Percentiles rank a stretch among this genome's conserved stretches.
phyloP scores from a whole-genome alignment of 78 protist species.

The Polysphondylium violaceum region DNA sequence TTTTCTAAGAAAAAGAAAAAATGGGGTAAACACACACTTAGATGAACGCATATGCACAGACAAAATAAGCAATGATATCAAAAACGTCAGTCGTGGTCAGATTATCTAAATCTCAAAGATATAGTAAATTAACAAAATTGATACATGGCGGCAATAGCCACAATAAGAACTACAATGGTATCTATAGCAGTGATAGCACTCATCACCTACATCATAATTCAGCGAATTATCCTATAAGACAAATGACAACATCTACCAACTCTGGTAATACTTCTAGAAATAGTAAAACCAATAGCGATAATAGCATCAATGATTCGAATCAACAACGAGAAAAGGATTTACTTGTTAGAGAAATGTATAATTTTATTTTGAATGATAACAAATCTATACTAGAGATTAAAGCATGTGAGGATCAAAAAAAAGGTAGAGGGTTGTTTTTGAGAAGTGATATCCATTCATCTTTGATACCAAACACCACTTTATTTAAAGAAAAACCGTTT shows the following conservation, averaged over 20 bases:
- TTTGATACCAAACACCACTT: background rate
- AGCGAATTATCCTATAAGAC: background rate
- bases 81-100: too few relatives aligned
- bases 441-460: background rate
- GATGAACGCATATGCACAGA: too few relatives aligned
- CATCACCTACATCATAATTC: background rate
- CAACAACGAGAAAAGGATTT: background rate
- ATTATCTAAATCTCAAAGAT: too few relatives aligned
- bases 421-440: slow-evolving; percentile 44
- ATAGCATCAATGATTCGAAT: background rate
- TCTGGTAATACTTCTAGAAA: background rate
- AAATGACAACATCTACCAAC: background rate
- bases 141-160: too few relatives aligned
- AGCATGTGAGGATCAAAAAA: background rate
- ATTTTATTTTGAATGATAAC: slow-evolving; percentile 11
- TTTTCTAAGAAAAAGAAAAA: too few relatives aligned
- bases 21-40: too few relatives aligned
- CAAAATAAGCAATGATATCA: too few relatives aligned
- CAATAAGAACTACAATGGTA: too few relatives aligned
- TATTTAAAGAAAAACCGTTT: slow-evolving; percentile 58
- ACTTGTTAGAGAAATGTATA: background rate
- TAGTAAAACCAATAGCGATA: background rate
- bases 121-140: too few relatives aligned
- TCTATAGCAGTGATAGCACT: background rate
- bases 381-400: slow-evolving; percentile 3